These are phyloP conservation scores for Podospora fimiseda DNA, from an alignment of 495 filamentous ascomycete species.

Conservation along the genomic window DNA sequence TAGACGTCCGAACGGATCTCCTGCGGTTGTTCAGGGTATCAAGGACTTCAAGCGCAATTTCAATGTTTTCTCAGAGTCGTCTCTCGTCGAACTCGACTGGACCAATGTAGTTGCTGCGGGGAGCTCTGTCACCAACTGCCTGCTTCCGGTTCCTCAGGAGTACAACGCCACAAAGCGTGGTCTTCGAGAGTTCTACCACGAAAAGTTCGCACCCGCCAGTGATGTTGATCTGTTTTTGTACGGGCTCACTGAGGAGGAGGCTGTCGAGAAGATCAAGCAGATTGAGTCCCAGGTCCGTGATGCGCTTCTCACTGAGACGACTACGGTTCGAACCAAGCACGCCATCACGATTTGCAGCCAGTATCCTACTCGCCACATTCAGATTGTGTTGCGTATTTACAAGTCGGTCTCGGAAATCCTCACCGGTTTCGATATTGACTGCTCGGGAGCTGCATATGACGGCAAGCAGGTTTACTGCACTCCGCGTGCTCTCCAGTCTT, in stretches of 20 bases:
- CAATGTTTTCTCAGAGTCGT: slow-evolving; percentile 66
- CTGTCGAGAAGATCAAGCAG: slow-evolving; percentile 71
- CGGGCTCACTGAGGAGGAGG: slow-evolving; percentile 64
- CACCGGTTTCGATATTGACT: slow-evolving; percentile 81
- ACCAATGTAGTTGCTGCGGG: slow-evolving; percentile 69
- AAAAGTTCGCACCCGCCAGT: slow-evolving; percentile 70
- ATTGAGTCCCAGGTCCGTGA: slow-evolving; percentile 67
- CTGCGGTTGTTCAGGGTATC: slow-evolving; percentile 56
- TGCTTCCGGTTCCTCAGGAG: slow-evolving; percentile 63
- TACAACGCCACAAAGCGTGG: slow-evolving; percentile 57
- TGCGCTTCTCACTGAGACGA: slow-evolving; percentile 67
- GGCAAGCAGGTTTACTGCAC: slow-evolving; percentile 67
- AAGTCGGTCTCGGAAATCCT: slow-evolving; percentile 74
- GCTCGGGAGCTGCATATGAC: slow-evolving; percentile 71
- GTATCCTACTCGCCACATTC: slow-evolving; percentile 74
- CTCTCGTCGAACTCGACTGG: slow-evolving; percentile 59
- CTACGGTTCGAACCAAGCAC: slow-evolving; percentile 72
- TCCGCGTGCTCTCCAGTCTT: slow-evolving; percentile 64
- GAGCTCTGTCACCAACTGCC: slow-evolving; percentile 65
- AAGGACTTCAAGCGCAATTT: slow-evolving; percentile 72
- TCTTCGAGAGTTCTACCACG: slow-evolving; percentile 69
- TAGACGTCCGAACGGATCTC: slow-evolving; percentile 53
- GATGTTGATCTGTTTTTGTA: slow-evolving; percentile 84
- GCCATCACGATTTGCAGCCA: slow-evolving; percentile 75
- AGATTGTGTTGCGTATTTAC: slow-evolving; percentile 78